Evolutionary conservation across 352 stramenopile genomes (phyloP).

Genomic region (Pythium vanterpoolii): DNA sequence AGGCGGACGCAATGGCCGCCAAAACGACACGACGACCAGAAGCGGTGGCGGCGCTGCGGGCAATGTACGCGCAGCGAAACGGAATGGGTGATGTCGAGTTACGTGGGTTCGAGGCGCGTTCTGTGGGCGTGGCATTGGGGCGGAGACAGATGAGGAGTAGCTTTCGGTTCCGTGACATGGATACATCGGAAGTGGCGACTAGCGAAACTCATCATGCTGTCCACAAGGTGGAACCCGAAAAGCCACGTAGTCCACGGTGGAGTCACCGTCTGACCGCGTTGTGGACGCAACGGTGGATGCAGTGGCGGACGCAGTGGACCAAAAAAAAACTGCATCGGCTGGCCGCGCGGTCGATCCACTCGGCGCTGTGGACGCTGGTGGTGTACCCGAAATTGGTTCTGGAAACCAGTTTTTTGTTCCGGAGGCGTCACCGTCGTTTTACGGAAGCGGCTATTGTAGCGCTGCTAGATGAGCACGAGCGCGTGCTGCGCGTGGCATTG

Average conservation of each 20-base stretch:
- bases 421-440: not conserved
- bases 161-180: not conserved
- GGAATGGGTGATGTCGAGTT: not conserved
- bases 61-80: not conserved
- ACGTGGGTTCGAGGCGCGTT: not conserved
- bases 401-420: not conserved
- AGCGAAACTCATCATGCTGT: not conserved
- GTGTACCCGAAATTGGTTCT: conserved; percentile 4
- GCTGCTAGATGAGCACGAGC: conserved; percentile 22
- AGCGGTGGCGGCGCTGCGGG: not conserved
- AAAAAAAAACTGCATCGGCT: no score
- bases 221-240: not conserved
- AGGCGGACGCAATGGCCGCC: not conserved
- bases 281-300: not conserved
- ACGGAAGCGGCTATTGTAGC: not conserved
- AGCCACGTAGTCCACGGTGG: not conserved
- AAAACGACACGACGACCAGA: not conserved
- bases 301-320: not conserved
- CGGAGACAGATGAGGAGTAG: not conserved
- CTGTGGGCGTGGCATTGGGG: not conserved
- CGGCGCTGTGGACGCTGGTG: conserved; percentile 2
- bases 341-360: not conserved
- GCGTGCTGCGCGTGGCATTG: conserved; percentile 20
- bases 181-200: not conserved
- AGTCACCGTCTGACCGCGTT: not conserved